Base-by-base conservation (phyloP, 768 basidiomycete genomes). In the Jaapia argillacea region DNA sequence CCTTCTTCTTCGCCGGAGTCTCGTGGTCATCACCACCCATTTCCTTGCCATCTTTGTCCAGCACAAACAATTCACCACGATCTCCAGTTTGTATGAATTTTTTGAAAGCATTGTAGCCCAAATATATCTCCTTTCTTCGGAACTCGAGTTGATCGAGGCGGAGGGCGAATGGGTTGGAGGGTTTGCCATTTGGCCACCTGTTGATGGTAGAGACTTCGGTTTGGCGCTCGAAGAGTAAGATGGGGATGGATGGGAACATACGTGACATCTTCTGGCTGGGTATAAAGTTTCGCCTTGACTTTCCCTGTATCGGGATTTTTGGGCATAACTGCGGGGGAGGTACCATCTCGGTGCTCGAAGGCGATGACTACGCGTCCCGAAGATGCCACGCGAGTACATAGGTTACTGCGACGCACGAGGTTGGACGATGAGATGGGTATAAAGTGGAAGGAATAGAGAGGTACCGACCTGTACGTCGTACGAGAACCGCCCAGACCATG, bases 301-400 rank as follows among this genome's bases (percentile, higher is more conserved):
- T 53, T 23, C 42, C 36, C 43, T 51, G 61, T 63, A 36, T 67
- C 61, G 36, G n/a, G n/a, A n/a, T n/a, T n/a, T n/a, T n/a, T n/a
- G 70, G 59, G 47, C 66, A 70, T 3, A 64, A 54, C 51, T n/a
- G 52, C 70, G 0, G 79, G 77, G 2, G 74, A 80, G 3, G 82
- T 81, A 1, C 88, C 89, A 57, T 93, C 91, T 6, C 81, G 72
- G 57, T 92, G 90, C 54, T 92, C 86, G 20, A 92, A 55, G 4
- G 86, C 81, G 36, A 89, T 68, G 2, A 94, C 88, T 4, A 92
- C 77, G 47, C 74, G 80, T 2, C 91, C 91, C 27, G 81, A 70
- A 3, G 84, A 75, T 3, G 90, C 91, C 18, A 92, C 58, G 20
- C 74, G 71, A 2, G 73, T 67, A 55, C 87, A 90, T 45, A 84